phyloP scores from a whole-genome alignment of 306 rosid genomes.

The Echinosophora koreensis region DNA sequence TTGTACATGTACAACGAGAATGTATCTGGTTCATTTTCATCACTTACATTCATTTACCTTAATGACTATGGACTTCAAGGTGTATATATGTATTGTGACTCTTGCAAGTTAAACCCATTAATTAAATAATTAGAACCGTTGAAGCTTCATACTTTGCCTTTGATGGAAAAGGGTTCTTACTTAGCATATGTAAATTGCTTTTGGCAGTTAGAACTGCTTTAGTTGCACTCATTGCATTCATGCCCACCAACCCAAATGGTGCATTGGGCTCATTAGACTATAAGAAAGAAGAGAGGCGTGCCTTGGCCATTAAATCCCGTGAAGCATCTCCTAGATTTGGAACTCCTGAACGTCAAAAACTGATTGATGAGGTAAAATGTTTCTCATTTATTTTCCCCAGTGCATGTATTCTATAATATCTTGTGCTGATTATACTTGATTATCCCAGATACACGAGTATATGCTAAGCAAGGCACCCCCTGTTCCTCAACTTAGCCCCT shows the following conservation, averaged over 20 bases:
- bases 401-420: conserved; percentile 2
- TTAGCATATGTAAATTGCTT: conserved; percentile 34
- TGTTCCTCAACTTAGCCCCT: conserved; percentile 63
- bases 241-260: conserved; percentile 97
- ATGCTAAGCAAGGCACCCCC: conserved; percentile 83
- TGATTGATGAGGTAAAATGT: conserved; percentile 69
- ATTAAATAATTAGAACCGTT: not conserved
- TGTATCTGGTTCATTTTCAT: not conserved
- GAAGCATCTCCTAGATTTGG: conserved; percentile 82
- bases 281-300: conserved; percentile 87
- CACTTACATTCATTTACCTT: not conserved
- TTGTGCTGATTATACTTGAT: conserved; percentile 29
- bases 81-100: not conserved
- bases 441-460: conserved; percentile 79
- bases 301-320: conserved; percentile 86
- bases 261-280: conserved; percentile 94
- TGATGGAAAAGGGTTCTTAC: not conserved
- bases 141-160: not conserved
- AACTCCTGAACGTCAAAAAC: conserved; percentile 82
- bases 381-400: conserved; percentile 36
- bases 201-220: conserved; percentile 93
- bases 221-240: conserved; percentile 94
- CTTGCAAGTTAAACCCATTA: not conserved
- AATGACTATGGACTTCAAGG: not conserved
- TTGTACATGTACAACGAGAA: not conserved